phyloP scores from a whole-genome alignment of 2,329 filamentous ascomycete genomes.

The Aureobasidium uvarum region DNA sequence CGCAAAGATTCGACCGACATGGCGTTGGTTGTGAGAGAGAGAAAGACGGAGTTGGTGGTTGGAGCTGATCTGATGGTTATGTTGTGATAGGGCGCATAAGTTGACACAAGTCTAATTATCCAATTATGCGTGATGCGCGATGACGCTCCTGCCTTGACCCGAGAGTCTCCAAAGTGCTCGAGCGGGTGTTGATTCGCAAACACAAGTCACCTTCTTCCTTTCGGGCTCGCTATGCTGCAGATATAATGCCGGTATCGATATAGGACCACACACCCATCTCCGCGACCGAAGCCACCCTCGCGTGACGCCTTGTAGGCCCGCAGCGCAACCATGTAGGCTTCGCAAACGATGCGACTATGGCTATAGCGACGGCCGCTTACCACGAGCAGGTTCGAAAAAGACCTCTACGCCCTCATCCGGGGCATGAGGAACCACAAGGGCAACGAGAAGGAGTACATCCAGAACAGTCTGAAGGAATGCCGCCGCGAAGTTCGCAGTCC shows the following conservation, averaged over 20 bases:
- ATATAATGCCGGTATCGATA: conserved; percentile 15
- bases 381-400: conserved; percentile 88
- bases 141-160: background rate
- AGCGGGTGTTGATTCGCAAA: conserved; percentile 11
- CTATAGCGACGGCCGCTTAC: conserved; percentile 4
- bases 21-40: background rate
- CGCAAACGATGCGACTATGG: background rate
- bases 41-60: background rate
- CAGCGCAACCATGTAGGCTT: conserved; percentile 24
- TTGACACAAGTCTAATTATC: background rate
- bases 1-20: conserved; percentile 32
- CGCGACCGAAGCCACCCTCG: background rate
- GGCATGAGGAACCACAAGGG: conserved; percentile 95
- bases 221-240: conserved; percentile 3
- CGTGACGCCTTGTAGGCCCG: background rate
- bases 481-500: conserved; percentile 85
- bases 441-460: conserved; percentile 91
- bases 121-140: background rate
- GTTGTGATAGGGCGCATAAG: background rate
- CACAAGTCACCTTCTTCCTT: background rate
- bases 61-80: too few species aligned
- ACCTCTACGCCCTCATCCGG: conserved; percentile 96
- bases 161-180: background rate
- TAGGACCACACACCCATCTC: background rate
- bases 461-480: conserved; percentile 92